phyloP scores from a whole-genome alignment of 2,329 filamentous ascomycete genomes.

The Purpureocillium takamizusanense region DNA sequence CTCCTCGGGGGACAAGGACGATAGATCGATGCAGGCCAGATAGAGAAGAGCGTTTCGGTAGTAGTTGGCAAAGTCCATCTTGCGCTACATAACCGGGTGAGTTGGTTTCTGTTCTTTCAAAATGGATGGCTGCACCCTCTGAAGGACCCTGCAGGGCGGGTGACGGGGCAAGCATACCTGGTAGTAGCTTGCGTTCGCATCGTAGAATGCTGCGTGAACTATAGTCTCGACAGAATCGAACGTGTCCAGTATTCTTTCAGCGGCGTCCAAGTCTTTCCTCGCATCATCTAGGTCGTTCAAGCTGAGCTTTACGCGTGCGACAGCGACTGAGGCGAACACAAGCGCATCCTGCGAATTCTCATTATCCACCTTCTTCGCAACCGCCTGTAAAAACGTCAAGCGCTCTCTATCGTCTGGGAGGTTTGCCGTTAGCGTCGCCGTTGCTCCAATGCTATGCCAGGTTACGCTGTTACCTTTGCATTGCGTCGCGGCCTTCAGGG shows the following conservation, averaged over 20 bases:
- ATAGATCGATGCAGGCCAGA: slow-evolving; percentile 87
- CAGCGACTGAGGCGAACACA: slow-evolving; percentile 86
- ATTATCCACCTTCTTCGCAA: slow-evolving; percentile 84
- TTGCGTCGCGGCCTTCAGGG: slow-evolving; percentile 77
- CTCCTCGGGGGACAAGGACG: slow-evolving; percentile 63
- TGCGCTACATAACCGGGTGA: too few species aligned
- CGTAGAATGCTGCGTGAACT: slow-evolving; percentile 94
- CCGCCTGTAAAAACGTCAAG: slow-evolving; percentile 71
- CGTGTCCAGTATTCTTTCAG: slow-evolving; percentile 77
- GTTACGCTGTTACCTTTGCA: slow-evolving; percentile 56
- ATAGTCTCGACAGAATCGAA: slow-evolving; percentile 95
- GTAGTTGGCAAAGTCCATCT: slow-evolving; percentile 90
- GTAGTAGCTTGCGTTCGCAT: slow-evolving; percentile 90
- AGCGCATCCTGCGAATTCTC: slow-evolving; percentile 90
- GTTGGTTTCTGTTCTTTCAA: too few species aligned
- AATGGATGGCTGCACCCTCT: too few species aligned
- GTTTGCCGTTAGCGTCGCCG: slow-evolving; percentile 6
- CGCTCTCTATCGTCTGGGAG: slow-evolving; percentile 72
- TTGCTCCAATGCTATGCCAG: slow-evolving; percentile 3
- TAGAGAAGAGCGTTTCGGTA: slow-evolving; percentile 97
- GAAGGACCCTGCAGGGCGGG: too few species aligned
- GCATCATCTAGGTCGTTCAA: slow-evolving; percentile 73
- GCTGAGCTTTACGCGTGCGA: slow-evolving; percentile 77
- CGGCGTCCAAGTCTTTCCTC: slow-evolving; percentile 76
- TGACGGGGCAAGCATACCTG: slow-evolving; percentile 39